Base-by-base conservation (phyloP, 169 alveolate species). In the Plasmodium adleri region DNA sequence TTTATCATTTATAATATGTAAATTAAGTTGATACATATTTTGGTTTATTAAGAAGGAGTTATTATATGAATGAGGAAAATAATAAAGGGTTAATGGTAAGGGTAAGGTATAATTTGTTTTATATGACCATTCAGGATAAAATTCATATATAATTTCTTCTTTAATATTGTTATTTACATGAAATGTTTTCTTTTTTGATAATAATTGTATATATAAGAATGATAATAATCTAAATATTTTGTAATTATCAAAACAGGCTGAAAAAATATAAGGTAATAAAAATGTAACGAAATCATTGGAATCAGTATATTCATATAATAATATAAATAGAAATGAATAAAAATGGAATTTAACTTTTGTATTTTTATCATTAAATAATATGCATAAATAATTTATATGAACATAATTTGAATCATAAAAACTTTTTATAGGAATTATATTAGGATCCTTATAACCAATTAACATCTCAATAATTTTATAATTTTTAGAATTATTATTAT, bases 371-470 rank as follows among this genome's bases (percentile, higher is more conserved):
- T 76, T 76, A 64, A 50, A 76, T 17, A 76, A 47, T 20, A 63
- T 63, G 45, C 89, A 76, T 68, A 76, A 64, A 64, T 76, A 76
- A 22, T 76, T 76, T 64, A 76, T 64, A 64, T 76, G 63, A 12
- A 76, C 89, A 49, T 76, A 76, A 12, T 54, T 68, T 10, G 32
- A 10, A 43, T 76, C 89, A 56, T 76, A 76, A 68, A 76, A 76
- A 22, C 89, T 28, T 76, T 76, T 76, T 63, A 76, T 76, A 6
- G 89, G 89, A 13, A 76, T 47, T 24, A 76, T 70, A 22, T 76
- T 76, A 8, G 89, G 89, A 20, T 76, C 89, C 45, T 76, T 76
- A 49, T 76, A 76, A n/a, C 89, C 89, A 76, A 76, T 58, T 63
- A 76, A 32, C 89, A 76, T 76, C 52, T 76, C 89, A 10, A 76